These are phyloP conservation scores for Neurospora sp. DNA, from an alignment of 495 filamentous ascomycete species.

Conservation along the genomic window DNA sequence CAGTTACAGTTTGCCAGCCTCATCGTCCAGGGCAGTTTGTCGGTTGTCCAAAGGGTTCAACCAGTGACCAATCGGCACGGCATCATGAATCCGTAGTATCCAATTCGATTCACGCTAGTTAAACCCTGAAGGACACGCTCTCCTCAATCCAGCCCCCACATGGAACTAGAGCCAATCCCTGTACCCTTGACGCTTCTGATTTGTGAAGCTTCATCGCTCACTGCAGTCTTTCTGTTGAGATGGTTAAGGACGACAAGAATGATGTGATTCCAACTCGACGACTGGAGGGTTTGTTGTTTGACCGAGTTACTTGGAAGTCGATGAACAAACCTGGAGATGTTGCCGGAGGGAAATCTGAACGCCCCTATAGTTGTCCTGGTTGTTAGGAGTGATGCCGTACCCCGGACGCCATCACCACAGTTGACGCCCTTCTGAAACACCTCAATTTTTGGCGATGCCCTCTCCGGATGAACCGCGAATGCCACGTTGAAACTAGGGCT, in stretches of 20 bases:
- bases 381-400: neutral
- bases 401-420: neutral
- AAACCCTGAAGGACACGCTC: neutral
- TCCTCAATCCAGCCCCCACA: neutral
- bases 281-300: neutral
- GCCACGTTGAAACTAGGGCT: neutral
- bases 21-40: neutral
- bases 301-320: neutral
- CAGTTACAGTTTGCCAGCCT: neutral
- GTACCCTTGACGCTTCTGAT: neutral
- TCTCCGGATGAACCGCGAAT: neutral
- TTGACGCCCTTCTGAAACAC: neutral
- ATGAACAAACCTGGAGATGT: neutral
- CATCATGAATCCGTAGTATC: neutral
- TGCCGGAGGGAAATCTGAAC: neutral
- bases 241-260: neutral
- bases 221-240: neutral
- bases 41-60: neutral
- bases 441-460: neutral
- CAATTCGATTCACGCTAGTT: neutral
- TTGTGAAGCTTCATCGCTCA: neutral
- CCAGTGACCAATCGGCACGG: neutral
- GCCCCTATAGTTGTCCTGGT: neutral
- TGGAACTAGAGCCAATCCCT: neutral
- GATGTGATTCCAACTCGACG: neutral